phyloP scores from a whole-genome alignment of 192 early-diverging fungal species.

The Coemansia umbellata region DNA sequence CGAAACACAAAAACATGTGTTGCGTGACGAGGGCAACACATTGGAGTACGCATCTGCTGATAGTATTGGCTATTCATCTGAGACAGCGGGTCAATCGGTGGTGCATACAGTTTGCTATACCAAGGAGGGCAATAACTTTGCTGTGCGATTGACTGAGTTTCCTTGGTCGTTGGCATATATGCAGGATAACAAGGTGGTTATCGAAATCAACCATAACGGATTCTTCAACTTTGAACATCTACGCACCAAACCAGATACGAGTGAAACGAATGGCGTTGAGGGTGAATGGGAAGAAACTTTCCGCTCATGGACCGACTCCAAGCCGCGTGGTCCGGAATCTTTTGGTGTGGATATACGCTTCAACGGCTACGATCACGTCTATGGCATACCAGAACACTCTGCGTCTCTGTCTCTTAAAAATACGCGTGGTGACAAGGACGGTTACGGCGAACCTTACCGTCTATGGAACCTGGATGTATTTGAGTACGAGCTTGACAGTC shows the following conservation, averaged over 20 bases:
- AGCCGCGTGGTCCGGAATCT: conserved; percentile 91
- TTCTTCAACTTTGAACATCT: conserved; percentile 83
- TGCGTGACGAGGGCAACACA: conserved; percentile 42
- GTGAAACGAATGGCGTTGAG: conserved; percentile 49
- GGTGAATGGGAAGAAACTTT: conserved; percentile 90
- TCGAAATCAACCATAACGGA: conserved; percentile 79
- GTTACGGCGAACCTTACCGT: conserved; percentile 90
- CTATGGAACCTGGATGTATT: conserved; percentile 98
- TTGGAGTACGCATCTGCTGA: conserved; percentile 24
- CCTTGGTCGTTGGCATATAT: conserved; percentile 44
- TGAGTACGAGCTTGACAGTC: conserved; percentile 92
- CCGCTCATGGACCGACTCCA: conserved; percentile 81
- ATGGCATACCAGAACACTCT: conserved; percentile 96
- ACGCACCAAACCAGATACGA: conserved; percentile 29
- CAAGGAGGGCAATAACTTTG: conserved; percentile 8
- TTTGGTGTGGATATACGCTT: conserved; percentile 93
- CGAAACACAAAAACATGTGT: conserved; percentile 53
- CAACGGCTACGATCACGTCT: conserved; percentile 79
- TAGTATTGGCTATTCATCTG: conserved; percentile 17
- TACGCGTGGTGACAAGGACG: conserved; percentile 72
- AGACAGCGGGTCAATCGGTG: neutral
- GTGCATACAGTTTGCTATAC: conserved; percentile 30
- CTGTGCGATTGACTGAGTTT: conserved; percentile 38
- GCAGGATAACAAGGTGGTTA: conserved; percentile 35
- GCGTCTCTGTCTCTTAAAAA: conserved; percentile 78